These are phyloP conservation scores for Singerocomus inundabilis DNA, from an alignment of 1,284 basidiomycete species.

Conservation along the genomic window DNA sequence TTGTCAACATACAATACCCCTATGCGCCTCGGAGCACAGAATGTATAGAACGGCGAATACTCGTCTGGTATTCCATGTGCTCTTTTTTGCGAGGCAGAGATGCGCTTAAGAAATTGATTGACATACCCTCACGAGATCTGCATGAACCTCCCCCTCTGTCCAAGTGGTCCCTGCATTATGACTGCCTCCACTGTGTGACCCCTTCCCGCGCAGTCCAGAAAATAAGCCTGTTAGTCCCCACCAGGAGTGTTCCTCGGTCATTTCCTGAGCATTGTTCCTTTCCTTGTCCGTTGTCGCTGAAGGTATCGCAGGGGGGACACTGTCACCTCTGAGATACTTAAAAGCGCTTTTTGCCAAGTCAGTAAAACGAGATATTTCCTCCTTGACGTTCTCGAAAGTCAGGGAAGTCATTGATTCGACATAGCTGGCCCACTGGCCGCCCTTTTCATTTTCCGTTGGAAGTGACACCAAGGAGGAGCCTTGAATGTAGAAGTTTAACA, in stretches of 20 bases:
- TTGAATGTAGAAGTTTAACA: slow-evolving; percentile 76
- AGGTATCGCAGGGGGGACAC: slow-evolving; percentile 37
- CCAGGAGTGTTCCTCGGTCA: slow-evolving; percentile 40
- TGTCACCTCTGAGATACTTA: slow-evolving; percentile 66
- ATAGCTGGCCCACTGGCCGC: slow-evolving; percentile 7
- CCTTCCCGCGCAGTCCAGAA: slow-evolving; percentile 55
- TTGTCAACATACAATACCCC: slow-evolving; percentile 10
- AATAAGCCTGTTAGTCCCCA: slow-evolving; percentile 68
- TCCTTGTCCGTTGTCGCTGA: slow-evolving; percentile 20
- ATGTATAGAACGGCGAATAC: slow-evolving; percentile 1
- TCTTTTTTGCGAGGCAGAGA: background rate
- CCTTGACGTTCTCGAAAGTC: slow-evolving; percentile 54
- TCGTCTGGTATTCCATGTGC: slow-evolving; percentile 4
- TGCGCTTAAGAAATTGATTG: background rate
- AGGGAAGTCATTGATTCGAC: slow-evolving; percentile 44
- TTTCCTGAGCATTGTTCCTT: slow-evolving; percentile 34
- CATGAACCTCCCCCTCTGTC: slow-evolving; percentile 77
- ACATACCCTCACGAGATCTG: slow-evolving; percentile 69
- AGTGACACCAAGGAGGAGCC: slow-evolving; percentile 42
- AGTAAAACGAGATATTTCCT: slow-evolving; percentile 31
- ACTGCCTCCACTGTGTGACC: slow-evolving; percentile 33
- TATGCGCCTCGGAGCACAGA: slow-evolving; percentile 3
- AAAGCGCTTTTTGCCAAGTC: slow-evolving; percentile 56
- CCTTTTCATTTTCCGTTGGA: slow-evolving; percentile 35
- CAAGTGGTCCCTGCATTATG: slow-evolving; percentile 44